Evolutionary conservation across 1,284 basidiomycete genomes (phyloP), one percentile per base, ranked within the genome.

Genomic region (Laetiporus sulphureus): DNA sequence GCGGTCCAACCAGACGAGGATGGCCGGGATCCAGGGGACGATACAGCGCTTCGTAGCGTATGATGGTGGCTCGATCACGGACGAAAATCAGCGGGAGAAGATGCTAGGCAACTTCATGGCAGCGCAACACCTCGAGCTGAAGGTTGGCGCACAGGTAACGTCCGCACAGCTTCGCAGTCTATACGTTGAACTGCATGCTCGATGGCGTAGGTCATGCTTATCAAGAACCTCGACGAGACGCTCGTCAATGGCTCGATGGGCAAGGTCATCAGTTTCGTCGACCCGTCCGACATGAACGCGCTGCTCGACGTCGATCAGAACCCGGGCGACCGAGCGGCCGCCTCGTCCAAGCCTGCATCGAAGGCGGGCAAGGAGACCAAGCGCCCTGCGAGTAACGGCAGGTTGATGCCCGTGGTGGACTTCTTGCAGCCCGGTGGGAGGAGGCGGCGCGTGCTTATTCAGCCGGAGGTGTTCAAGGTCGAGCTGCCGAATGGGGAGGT

Each of bases 201-300:
- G 19, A 15, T 18, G 31, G 36, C 32, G 21, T 31, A 67, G 57
- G 66, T 68, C 20, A 68, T 69, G 66, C 60, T 84, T 32, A 76
- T 82, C 73, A 91, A 84, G 77, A 91, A 75, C 58, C 60, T 73
- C 41, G 79, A 82, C 53, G 72, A 79, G 25, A 69, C 67, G 19
- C 74, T 93, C 5, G 89, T 92, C 32, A 94, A 94, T 59, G 91
- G 91, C 0, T 85, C 81, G 8, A 75, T 91, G 51, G 91, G 91
- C 15, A 73, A 71, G 48, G 72, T 93, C 16, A 59, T 79, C 25
- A 72, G 69, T 1, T 90, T 91, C 59, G 54, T 54, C 10, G 68
- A 70, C 19, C 51, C 62, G 2, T 38, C 36, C 4, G 36, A 45
- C 23, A 32, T 37, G 12, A 30, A 38, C 7, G 45, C 45, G 2